Evolutionary conservation across 2,329 filamentous ascomycete species (phyloP).

Genomic region (Ambrosiella beaveri): DNA sequence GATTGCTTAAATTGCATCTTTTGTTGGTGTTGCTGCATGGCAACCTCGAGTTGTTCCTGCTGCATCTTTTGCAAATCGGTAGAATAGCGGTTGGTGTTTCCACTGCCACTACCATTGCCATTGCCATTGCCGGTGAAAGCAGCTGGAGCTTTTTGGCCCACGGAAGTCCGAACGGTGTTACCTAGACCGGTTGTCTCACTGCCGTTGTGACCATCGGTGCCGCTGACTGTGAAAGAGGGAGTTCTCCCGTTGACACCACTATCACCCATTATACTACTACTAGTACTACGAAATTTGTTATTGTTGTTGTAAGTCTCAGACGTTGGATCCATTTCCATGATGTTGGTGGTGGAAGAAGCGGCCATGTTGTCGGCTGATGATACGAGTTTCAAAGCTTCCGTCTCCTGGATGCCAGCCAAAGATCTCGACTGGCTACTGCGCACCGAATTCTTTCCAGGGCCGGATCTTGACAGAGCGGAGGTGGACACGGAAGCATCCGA

Average conservation of each 20-base stretch:
- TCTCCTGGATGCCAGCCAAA: slow-evolving; percentile 39
- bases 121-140: too few relatives aligned
- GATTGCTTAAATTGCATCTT: background rate
- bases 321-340: background rate
- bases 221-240: too few relatives aligned
- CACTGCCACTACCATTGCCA: background rate
- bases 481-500: slow-evolving; percentile 9
- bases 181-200: too few relatives aligned
- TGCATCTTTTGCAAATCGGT: background rate
- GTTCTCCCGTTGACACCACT: too few relatives aligned
- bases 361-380: too few relatives aligned
- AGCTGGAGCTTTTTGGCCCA: too few relatives aligned
- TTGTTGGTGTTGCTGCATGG: background rate
- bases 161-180: background rate
- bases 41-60: background rate
- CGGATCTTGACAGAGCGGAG: slow-evolving; percentile 29
- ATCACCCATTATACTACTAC: too few relatives aligned
- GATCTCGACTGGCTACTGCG: slow-evolving; percentile 33
- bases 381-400: slow-evolving; percentile 24
- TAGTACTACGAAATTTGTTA: background rate
- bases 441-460: slow-evolving; percentile 36
- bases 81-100: background rate
- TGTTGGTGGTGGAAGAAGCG: too few relatives aligned
- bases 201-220: too few relatives aligned
- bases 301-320: background rate